Evolutionary conservation across 2,329 filamentous ascomycete genomes (phyloP).

Genomic region (Fusarium avenaceum): DNA sequence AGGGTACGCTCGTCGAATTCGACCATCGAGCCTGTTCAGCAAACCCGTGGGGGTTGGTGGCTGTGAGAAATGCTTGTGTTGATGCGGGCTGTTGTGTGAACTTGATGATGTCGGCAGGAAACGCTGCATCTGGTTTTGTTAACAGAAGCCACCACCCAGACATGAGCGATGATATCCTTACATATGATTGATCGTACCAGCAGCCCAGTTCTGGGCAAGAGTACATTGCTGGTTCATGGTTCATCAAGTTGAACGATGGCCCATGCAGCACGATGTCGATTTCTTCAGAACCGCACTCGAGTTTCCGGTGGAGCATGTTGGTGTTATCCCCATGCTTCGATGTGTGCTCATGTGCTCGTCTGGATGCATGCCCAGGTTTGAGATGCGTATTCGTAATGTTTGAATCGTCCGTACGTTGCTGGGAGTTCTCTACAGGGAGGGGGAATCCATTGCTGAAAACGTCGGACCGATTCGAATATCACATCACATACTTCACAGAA

Average conservation of each 20-base stretch:
- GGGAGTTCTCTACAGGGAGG: slow-evolving; percentile 2
- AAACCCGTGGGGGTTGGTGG: slow-evolving; percentile 44
- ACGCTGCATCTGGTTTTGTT: slow-evolving; percentile 25
- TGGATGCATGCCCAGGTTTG: background rate
- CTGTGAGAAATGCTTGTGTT: slow-evolving; percentile 44
- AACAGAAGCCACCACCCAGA: background rate
- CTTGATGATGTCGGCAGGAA: slow-evolving; percentile 20
- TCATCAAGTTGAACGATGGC: slow-evolving; percentile 15
- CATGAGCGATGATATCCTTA: background rate
- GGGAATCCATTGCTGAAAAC: slow-evolving; percentile 20
- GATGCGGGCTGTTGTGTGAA: slow-evolving; percentile 28
- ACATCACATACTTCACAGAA: slow-evolving; percentile 5
- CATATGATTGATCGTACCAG: slow-evolving; percentile 5
- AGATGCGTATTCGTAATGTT: slow-evolving; percentile 11
- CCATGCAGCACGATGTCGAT: slow-evolving; percentile 8
- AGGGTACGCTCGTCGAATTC: slow-evolving; percentile 45
- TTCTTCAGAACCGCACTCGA: slow-evolving; percentile 24
- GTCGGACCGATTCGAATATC: background rate
- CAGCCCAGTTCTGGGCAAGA: slow-evolving; percentile 37
- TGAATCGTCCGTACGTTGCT: background rate
- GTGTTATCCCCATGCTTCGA: slow-evolving; percentile 7
- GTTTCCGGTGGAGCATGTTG: slow-evolving; percentile 6
- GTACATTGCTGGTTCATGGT: slow-evolving; percentile 22
- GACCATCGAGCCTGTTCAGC: slow-evolving; percentile 43
- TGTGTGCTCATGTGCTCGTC: background rate